Evolutionary conservation across 2,329 filamentous ascomycete genomes (phyloP), one percentile per base, ranked within the genome.

Genomic region (Cladophialophora carrionii): DNA sequence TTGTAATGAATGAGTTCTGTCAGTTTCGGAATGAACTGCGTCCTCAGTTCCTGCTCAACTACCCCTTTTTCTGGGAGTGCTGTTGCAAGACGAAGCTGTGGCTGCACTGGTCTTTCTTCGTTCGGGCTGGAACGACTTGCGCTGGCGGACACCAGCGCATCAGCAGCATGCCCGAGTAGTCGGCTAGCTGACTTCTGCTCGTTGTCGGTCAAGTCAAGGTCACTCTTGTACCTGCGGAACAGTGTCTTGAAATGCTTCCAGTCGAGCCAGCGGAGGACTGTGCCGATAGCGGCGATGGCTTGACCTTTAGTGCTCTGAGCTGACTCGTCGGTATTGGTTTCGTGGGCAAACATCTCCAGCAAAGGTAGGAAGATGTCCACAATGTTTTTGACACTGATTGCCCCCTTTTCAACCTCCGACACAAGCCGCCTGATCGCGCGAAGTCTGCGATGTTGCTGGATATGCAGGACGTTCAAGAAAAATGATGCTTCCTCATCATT

Each of bases 341-440:
- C 90, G 74, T 96, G 94, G 26, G 97, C 89, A 74, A 97, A 98
- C 74, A 97, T 93, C 74, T 99, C 95, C 9, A 98, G 83, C 22
- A 99, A 82, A 0, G 95, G 96, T 48, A 99, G 86, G 74, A 98
- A 91, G 73, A 97, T 90, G 20, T 94, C 89, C 64, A 89, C 88
- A 68, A 96, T 83, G 72, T 96, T 96, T 59, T 87, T 87, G 72
- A 91, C 90, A 67, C 85, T 85, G 65, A 99, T 81, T 56, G 86
- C 82, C 12, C 85, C 83, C 62, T 83, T 83, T 9, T 81, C 76
- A 62, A 91, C 90, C 68, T 89, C 88, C 8, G 84, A 80, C 62
- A 90, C 88, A 12, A 99, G 82, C 63, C 91, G 84, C 65, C 90
- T 88, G 43, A 99, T 81, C 2, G 95, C 93, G 71, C 93, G 89